A percentile compares a stretch with the other conserved stretches of the same genome.
phyloP scores from a whole-genome alignment of 2,329 filamentous ascomycete species.

The Ophiostoma sp. region DNA sequence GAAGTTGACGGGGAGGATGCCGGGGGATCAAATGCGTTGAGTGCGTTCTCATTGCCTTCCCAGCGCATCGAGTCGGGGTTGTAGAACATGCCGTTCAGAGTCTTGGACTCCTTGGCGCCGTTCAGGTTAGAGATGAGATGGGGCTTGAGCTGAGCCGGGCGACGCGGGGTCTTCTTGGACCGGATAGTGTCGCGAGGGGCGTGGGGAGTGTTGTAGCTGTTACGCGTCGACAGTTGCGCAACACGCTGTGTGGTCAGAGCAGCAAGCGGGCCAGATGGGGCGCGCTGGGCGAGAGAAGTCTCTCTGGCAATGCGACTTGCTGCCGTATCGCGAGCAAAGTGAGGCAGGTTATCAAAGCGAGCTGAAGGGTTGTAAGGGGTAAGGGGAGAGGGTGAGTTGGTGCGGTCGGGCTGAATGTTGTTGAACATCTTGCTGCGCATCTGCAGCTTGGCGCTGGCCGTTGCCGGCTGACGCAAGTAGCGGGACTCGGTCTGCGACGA shows the following conservation, averaged over 20 bases:
- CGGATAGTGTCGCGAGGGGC: conserved; percentile 36
- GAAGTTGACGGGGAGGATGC: conserved; percentile 48
- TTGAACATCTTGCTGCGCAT: conserved; percentile 54
- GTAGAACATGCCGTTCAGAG: conserved; percentile 92
- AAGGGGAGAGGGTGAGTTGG: conserved; percentile 48
- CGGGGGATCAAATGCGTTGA: conserved; percentile 70
- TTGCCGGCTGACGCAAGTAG: conserved; percentile 73
- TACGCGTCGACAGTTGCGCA: conserved; percentile 48
- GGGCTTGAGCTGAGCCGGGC: conserved; percentile 63
- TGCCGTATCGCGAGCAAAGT: conserved; percentile 60
- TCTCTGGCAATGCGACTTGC: conserved; percentile 62
- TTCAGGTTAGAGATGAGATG: conserved; percentile 83
- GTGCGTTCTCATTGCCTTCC: conserved; percentile 91
- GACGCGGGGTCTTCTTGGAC: conserved; percentile 52
- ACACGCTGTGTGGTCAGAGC: conserved; percentile 53
- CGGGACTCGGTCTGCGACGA: conserved; percentile 75
- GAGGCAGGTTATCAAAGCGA: conserved; percentile 50
- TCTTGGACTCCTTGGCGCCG: conserved; percentile 68
- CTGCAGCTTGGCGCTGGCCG: conserved; percentile 60
- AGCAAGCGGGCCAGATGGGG: conserved; percentile 49
- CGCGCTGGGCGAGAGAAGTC: conserved; percentile 55
- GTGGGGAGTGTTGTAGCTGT: conserved; percentile 41
- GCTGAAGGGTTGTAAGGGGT: conserved; percentile 43
- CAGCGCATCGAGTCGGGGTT: conserved; percentile 81
- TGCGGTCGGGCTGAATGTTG: conserved; percentile 51